phyloP scores from a whole-genome alignment of 345 rosid genomes.

The Schrenkiella parvula region DNA sequence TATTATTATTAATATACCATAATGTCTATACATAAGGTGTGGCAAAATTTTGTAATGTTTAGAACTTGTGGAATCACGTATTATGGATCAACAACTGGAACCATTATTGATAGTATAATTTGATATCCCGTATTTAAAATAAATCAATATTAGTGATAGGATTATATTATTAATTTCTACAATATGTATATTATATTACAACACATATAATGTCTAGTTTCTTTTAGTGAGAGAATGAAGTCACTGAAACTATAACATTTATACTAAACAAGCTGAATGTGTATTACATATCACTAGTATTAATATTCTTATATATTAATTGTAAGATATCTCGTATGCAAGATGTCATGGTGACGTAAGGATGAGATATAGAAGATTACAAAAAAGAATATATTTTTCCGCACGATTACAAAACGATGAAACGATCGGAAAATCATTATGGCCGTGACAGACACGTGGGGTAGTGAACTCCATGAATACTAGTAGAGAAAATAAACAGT shows the following conservation, averaged over 20 bases:
- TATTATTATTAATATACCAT: not conserved
- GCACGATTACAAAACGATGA: conserved; percentile 21
- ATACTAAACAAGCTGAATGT: not conserved
- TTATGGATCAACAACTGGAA: not conserved
- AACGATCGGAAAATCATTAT: conserved; percentile 18
- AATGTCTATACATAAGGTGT: not conserved
- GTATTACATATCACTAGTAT: not conserved
- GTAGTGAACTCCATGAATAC: conserved; percentile 1
- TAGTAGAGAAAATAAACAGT: not conserved
- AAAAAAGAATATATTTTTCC: not conserved
- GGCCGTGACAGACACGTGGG: conserved; percentile 26
- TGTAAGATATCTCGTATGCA: conserved; percentile 3
- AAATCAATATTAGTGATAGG: not conserved
- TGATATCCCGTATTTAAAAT: not conserved
- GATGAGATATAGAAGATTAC: conserved; percentile 12
- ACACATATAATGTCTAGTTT: not conserved
- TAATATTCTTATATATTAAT: not conserved
- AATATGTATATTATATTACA: not conserved
- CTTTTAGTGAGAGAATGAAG: not conserved
- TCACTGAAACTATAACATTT: not conserved
- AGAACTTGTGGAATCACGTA: not conserved
- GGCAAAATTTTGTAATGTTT: not conserved
- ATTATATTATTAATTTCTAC: not conserved
- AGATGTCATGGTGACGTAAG: conserved; percentile 29
- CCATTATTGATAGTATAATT: not conserved